A percentile compares a stretch with the other conserved stretches of the same genome.
Evolutionary conservation across 2,329 filamentous ascomycete genomes (phyloP).

Genomic region (Beauveria australis): DNA sequence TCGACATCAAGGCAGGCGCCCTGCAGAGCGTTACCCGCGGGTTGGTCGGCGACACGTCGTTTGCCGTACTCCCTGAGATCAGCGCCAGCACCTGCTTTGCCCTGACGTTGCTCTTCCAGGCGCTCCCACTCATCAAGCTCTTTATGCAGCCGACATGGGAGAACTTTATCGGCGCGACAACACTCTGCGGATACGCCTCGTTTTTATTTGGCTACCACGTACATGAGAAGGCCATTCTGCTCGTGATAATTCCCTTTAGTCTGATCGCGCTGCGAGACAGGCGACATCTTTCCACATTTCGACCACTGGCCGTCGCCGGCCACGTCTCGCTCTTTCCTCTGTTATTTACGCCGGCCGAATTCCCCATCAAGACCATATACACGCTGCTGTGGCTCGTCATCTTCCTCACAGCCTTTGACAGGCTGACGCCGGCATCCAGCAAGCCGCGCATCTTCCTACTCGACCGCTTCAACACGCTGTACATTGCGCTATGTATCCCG

Average conservation of each 20-base stretch:
- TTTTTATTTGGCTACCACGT: constrained; percentile 99
- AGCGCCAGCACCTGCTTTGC: constrained; percentile 71
- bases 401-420: constrained; percentile 81
- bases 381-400: constrained; percentile 85
- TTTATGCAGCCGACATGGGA: constrained; percentile 79
- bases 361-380: constrained; percentile 88
- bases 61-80: constrained; percentile 86
- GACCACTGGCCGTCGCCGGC: constrained; percentile 83
- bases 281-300: constrained; percentile 83
- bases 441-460: constrained; percentile 79
- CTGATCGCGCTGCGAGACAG: constrained; percentile 84
- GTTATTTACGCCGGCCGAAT: constrained; percentile 85
- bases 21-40: constrained; percentile 86
- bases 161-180: constrained; percentile 79
- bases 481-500: constrained; percentile 83
- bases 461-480: constrained; percentile 82
- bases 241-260: constrained; percentile 92
- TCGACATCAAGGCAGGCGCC: constrained; percentile 65
- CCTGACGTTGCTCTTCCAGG: constrained; percentile 75
- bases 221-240: constrained; percentile 91
- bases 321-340: constrained; percentile 94
- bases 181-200: constrained; percentile 88
- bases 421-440: constrained; percentile 73
- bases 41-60: constrained; percentile 85
- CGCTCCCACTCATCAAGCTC: constrained; percentile 71